A percentile compares a stretch with the other conserved stretches of the same genome.
Evolutionary conservation across 208 protist genomes (phyloP).

Genomic region (Crithidia thermophila): DNA sequence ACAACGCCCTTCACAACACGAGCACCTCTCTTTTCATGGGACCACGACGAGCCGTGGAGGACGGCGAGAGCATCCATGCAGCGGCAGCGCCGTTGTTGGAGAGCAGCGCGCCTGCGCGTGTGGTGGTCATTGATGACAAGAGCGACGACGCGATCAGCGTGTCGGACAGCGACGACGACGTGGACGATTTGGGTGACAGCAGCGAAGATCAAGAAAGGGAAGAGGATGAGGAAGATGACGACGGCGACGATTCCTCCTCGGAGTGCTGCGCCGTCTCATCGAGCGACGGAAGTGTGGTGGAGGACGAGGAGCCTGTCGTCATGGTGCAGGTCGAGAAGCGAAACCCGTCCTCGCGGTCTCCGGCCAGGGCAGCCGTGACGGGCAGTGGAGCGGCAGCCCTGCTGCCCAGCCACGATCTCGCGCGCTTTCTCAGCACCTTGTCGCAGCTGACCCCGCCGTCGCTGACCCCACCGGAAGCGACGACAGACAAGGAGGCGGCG

Average conservation of each 20-base stretch:
- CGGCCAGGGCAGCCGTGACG: background rate
- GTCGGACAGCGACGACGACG: conserved; percentile 6
- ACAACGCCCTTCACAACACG: conserved; percentile 61
- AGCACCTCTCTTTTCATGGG: conserved; percentile 88
- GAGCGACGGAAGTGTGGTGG: background rate
- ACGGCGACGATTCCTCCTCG: background rate
- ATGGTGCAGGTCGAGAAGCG: background rate
- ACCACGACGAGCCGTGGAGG: conserved; percentile 41
- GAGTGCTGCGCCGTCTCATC: conserved; percentile 6
- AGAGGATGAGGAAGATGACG: background rate
- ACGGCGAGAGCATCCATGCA: background rate
- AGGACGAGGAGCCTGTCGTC: background rate
- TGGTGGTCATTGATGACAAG: conserved; percentile 3
- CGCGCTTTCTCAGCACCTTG: conserved; percentile 11
- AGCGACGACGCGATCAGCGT: conserved; percentile 17
- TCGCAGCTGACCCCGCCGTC: background rate
- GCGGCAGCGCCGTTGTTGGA: background rate
- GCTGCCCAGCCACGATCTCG: conserved; percentile 18
- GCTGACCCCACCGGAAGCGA: background rate
- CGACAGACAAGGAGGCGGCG: background rate
- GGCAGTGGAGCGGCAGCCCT: background rate
- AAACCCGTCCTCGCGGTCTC: conserved; percentile 1
- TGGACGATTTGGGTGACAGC: too few species aligned
- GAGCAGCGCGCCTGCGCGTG: background rate
- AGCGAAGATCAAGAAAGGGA: too few species aligned